Evolutionary conservation across 192 early-diverging fungal genomes (phyloP).

Genomic region (Coemansia asiatica): DNA sequence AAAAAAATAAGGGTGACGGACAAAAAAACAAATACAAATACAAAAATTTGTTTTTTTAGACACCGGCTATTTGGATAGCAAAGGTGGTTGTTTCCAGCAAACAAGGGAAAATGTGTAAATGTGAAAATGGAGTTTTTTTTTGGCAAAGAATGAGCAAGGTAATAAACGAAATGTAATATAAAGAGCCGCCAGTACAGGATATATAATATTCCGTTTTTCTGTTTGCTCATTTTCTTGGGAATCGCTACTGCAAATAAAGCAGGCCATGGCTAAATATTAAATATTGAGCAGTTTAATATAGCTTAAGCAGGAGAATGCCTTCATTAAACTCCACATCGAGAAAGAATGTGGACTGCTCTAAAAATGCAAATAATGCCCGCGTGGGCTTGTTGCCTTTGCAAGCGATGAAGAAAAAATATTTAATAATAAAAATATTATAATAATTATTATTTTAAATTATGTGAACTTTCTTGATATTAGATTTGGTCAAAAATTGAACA

Average conservation of each 20-base stretch:
- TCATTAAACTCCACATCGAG: background rate
- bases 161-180: background rate
- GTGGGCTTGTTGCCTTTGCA: background rate
- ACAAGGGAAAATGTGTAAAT: background rate
- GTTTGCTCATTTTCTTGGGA: conserved; percentile 1
- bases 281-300: background rate
- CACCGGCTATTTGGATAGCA: background rate
- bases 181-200: background rate
- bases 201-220: background rate
- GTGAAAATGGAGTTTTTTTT: background rate
- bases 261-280: background rate
- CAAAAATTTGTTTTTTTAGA: background rate
- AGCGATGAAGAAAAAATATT: background rate
- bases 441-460: no score
- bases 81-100: background rate
- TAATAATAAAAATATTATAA: background rate
- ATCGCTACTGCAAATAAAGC: background rate
- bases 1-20: no score
- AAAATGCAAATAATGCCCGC: background rate
- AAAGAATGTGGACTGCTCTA: background rate
- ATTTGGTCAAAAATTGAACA: background rate
- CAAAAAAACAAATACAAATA: background rate
- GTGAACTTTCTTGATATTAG: background rate
- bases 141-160: background rate
- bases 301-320: background rate